Conservation (phyloP, 257 asterid species). For the Solanum corneliomulleri region DNA sequence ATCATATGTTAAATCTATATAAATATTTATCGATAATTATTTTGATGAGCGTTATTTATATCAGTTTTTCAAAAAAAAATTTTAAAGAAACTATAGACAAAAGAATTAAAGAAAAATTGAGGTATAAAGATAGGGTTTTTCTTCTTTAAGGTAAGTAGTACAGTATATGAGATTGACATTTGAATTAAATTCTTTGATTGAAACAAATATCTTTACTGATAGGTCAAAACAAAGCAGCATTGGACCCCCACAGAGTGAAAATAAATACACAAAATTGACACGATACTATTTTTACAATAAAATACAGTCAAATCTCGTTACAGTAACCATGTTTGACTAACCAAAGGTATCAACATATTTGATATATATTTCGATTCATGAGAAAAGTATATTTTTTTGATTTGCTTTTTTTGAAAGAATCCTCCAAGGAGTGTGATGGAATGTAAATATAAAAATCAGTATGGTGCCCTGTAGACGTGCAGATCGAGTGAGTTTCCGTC, state of each 20-base stretch:
- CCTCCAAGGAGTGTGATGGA: background rate
- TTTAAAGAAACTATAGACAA: background rate
- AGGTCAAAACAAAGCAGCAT: background rate
- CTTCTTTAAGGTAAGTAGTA: background rate
- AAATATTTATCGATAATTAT: background rate
- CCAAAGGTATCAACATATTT: background rate
- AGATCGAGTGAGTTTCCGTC: no score
- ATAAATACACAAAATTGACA: background rate
- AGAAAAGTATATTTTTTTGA: background rate
- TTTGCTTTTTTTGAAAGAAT: background rate
- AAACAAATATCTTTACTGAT: background rate
- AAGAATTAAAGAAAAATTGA: background rate
- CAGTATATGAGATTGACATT: background rate
- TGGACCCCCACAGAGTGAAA: background rate
- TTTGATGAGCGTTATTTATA: background rate
- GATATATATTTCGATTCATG: background rate
- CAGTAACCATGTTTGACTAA: background rate
- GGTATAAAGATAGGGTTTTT: background rate
- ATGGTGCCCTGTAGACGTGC: no score
- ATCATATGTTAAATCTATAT: background rate
- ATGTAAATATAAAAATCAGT: background rate
- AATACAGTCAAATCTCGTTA: background rate
- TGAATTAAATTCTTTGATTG: background rate
- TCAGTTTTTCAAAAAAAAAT: background rate
- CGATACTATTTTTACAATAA: background rate